These are phyloP conservation scores for Leishmania gerbilli DNA, from an alignment of 208 protist species.

Conservation along the genomic window DNA sequence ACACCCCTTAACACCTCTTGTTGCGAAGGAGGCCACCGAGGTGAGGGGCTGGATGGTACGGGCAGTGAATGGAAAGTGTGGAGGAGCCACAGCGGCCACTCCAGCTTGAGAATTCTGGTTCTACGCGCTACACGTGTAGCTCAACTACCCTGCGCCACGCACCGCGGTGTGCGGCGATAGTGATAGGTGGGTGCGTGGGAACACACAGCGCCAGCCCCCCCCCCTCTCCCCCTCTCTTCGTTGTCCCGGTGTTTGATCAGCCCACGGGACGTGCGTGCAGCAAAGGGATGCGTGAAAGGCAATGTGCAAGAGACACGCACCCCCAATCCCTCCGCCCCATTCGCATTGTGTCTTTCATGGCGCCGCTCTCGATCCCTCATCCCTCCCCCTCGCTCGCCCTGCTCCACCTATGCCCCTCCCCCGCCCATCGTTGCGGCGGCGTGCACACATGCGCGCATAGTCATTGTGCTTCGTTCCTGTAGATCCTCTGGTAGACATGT, in stretches of 20 bases:
- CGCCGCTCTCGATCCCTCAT: neutral
- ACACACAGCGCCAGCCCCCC: neutral
- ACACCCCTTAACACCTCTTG: neutral
- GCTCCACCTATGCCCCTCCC: neutral
- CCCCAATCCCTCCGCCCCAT: neutral
- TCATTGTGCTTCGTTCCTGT: neutral
- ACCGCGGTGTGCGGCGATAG: neutral
- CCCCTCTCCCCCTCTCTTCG: neutral
- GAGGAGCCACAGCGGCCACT: neutral
- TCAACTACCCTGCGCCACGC: neutral
- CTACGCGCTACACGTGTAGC: neutral
- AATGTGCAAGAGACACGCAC: neutral
- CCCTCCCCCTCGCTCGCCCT: neutral
- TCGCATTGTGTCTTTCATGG: neutral
- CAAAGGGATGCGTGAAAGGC: neutral
- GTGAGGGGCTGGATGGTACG: neutral
- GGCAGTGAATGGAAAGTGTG: neutral
- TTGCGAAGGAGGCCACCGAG: neutral
- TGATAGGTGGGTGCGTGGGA: neutral
- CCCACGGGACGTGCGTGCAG: neutral
- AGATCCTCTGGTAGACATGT: conserved; percentile 10
- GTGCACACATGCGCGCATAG: neutral
- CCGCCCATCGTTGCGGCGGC: neutral
- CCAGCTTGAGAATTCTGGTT: neutral
- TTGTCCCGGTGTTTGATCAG: neutral